Percentiles rank a stretch among this genome's conserved stretches.
Evolutionary conservation across 2,329 filamentous ascomycete species (phyloP).

Genomic region (Botrytis porri): DNA sequence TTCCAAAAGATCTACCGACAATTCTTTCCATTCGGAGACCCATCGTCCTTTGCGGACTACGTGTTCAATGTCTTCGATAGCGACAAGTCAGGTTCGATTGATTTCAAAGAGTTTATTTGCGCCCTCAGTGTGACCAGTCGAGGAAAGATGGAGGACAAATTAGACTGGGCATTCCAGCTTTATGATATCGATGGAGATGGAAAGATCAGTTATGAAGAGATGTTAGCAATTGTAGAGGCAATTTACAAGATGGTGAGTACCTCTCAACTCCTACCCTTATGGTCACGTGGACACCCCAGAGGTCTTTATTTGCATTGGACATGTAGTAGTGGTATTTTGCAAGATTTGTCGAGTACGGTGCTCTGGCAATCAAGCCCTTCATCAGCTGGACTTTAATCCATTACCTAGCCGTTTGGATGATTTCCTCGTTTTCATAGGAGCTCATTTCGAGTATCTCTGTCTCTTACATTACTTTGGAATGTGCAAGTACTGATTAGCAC

Average conservation of each 20-base stretch:
- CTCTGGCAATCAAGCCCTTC: background rate
- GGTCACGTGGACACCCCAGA: background rate
- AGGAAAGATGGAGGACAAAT: constrained; percentile 98
- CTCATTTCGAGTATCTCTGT: background rate
- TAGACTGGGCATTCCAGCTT: constrained; percentile 98
- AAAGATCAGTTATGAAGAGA: constrained; percentile 98
- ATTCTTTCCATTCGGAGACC: constrained; percentile 98
- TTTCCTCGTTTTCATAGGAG: background rate
- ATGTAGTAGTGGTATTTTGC: background rate
- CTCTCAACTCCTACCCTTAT: background rate
- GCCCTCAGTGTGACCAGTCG: constrained; percentile 94
- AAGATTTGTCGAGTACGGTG: background rate
- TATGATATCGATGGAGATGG: constrained; percentile 99
- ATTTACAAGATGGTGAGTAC: constrained; percentile 95
- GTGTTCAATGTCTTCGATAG: constrained; percentile 99
- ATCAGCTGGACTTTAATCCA: background rate
- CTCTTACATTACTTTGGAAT: too few relatives aligned
- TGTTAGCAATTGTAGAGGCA: constrained; percentile 96
- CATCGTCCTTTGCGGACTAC: constrained; percentile 95
- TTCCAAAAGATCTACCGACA: constrained; percentile 99
- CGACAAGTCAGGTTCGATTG: constrained; percentile 95
- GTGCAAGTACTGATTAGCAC: constrained; percentile 15
- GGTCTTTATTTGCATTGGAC: background rate
- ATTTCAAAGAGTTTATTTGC: constrained; percentile 99
- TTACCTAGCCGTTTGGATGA: background rate